phyloP scores from a whole-genome alignment of 345 rosid genomes.

The Microthlaspi erraticum region DNA sequence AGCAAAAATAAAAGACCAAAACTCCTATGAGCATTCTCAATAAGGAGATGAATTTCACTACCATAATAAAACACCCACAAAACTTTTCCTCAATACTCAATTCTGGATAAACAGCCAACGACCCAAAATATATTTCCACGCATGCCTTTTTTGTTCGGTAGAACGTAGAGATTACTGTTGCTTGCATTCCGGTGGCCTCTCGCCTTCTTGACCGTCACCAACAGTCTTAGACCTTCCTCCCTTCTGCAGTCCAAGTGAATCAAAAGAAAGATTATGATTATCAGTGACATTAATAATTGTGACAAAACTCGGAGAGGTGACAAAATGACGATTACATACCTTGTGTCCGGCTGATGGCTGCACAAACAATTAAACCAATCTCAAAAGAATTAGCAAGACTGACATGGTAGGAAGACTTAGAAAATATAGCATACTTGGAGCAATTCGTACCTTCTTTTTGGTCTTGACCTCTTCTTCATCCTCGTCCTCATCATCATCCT shows the following conservation, averaged over 20 bases:
- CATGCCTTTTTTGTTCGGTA: neutral
- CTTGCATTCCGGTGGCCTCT: slow-evolving; percentile 92
- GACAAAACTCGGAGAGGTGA: neutral
- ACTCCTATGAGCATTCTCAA: slow-evolving; percentile 27
- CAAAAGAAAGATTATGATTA: neutral
- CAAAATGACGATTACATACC: slow-evolving; percentile 43
- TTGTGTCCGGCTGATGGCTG: slow-evolving; percentile 45
- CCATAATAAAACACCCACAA: neutral
- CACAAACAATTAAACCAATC: slow-evolving; percentile 11
- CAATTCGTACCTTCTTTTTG: slow-evolving; percentile 57
- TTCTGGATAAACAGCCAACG: slow-evolving; percentile 11
- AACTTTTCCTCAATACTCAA: neutral
- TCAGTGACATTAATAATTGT: neutral
- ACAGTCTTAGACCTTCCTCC: slow-evolving; percentile 51
- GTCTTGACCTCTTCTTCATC: slow-evolving; percentile 55
- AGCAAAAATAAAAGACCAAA: slow-evolving; percentile 16
- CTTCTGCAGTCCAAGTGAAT: slow-evolving; percentile 48
- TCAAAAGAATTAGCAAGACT: slow-evolving; percentile 28
- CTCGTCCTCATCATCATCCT: slow-evolving; percentile 55
- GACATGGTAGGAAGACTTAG: slow-evolving; percentile 3
- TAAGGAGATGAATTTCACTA: slow-evolving; percentile 4
- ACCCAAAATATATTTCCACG: slow-evolving; percentile 3
- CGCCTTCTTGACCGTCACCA: slow-evolving; percentile 61
- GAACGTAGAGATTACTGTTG: slow-evolving; percentile 54
- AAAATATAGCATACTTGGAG: neutral